Base-by-base conservation (phyloP, 192 early-diverging fungal genomes). In the Backusella macrospora region DNA sequence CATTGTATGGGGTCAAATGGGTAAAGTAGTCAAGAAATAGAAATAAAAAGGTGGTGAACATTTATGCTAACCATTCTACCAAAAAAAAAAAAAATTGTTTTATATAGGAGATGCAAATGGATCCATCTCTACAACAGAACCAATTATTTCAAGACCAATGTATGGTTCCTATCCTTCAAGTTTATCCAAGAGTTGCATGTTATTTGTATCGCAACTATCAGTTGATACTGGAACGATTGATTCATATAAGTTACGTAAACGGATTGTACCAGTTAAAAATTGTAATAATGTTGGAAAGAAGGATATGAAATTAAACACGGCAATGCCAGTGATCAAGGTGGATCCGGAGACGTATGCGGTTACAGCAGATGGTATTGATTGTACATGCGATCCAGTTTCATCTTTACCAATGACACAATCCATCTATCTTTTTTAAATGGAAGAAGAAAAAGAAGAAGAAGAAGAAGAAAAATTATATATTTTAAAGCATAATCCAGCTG, bases 301-400 rank as follows among this genome's bases (percentile, higher is more conserved):
- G 15, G 91, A 93, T 70, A 93, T 98, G 88, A 95, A 94, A 75
- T 84, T 93, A 62, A 98, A 98, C 74, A 83, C 87, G 67, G 72
- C 81, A 0, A 76, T 88, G 62, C 96, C 96, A 5, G 83, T 86
- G 6, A 89, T 97, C 12, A 68, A 82, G 1, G 94, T 97, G 1
- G 94, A 98, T 73, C 94, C 96, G 0, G 96, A 98, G 73, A 96
- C 93, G 0, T 98, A 97, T 83, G 85, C 85, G 38, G 96, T 97
- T 16, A 88, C 76, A 15, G 91, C 91, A 1, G 90, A 98, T 72
- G 96, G 94, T 26, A 76, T 83, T 62, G 70, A 80, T 2, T 83
- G 90, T 43, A 83, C 76, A 7, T 90, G 92, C 71, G 87, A 87
- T 34, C 93, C 96, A 4, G 91, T 88, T 1, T 76, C 80, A 3